A percentile compares a stretch with the other conserved stretches of the same genome.
These are phyloP conservation scores for Anacardium occidentale DNA, from an alignment of 345 rosid genomes.

Conservation along the genomic window DNA sequence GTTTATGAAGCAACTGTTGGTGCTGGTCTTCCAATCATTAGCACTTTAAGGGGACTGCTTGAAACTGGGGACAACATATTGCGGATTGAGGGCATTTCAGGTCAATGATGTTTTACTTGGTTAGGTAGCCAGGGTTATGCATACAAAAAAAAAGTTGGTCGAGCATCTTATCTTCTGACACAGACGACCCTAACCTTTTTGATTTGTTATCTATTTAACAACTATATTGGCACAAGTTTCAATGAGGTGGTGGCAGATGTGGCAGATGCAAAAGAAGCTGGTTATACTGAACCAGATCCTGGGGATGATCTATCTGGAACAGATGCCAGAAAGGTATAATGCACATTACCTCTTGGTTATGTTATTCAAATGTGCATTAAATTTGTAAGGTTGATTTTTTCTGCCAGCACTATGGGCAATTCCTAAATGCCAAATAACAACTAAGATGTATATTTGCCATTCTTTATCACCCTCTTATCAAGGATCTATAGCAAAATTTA, in stretches of 20 bases:
- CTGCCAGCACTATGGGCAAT: neutral
- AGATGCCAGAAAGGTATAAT: slow-evolving; percentile 87
- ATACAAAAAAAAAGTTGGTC: neutral
- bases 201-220: slow-evolving; percentile 79
- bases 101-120: slow-evolving; percentile 27
- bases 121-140: neutral
- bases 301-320: slow-evolving; percentile 98
- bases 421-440: neutral
- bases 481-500: neutral
- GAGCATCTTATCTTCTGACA: slow-evolving; percentile 15
- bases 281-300: slow-evolving; percentile 98
- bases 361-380: neutral
- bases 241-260: slow-evolving; percentile 86
- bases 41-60: slow-evolving; percentile 92
- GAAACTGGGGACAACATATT: slow-evolving; percentile 92
- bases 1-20: slow-evolving; percentile 99
- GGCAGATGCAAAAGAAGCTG: slow-evolving; percentile 78
- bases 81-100: slow-evolving; percentile 93
- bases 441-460: neutral
- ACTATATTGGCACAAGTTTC: slow-evolving; percentile 58
- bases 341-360: neutral
- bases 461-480: neutral
- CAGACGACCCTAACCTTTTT: slow-evolving; percentile 8
- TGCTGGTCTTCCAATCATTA: slow-evolving; percentile 96
- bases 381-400: neutral